Conservation (phyloP, 768 basidiomycete species). For the Auricularia auricula-judae region DNA sequence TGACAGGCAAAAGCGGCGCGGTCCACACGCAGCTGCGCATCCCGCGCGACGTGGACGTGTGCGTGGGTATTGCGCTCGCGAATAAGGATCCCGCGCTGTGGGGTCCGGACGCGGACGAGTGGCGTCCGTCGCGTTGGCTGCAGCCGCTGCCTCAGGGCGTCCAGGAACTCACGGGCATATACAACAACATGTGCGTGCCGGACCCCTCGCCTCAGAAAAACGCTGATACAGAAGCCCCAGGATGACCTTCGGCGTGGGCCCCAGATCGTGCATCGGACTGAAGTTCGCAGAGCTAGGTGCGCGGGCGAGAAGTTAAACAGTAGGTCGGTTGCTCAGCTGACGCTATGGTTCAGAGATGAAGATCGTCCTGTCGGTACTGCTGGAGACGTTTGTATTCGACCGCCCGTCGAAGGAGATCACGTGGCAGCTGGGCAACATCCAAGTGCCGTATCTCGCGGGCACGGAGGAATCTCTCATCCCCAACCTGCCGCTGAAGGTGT, state of each 20-base stretch:
- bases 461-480: neutral
- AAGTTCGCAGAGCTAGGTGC: constrained; percentile 3
- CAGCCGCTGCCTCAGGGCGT: constrained; percentile 3
- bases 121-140: constrained; percentile 2
- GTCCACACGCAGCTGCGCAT: constrained; percentile 3
- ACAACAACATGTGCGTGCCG: constrained; percentile 4
- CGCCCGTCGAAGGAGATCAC: neutral
- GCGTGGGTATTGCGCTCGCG: neutral
- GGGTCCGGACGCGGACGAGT: constrained; percentile 5
- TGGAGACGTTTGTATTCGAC: constrained; percentile 2
- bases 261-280: neutral
- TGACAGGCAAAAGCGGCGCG: constrained; percentile 1
- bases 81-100: constrained; percentile 1
- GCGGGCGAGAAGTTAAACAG: neutral
- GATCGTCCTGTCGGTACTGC: neutral
- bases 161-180: constrained; percentile 4
- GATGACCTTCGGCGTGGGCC: neutral
- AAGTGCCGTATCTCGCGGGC: neutral
- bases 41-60: constrained; percentile 12
- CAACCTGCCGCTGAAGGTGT: constrained; percentile 1
- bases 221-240: neutral
- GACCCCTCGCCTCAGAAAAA: neutral
- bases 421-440: constrained; percentile 3
- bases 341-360: neutral
- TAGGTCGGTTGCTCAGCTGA: no score